Evolutionary conservation across 2,329 filamentous ascomycete species (phyloP).

Genomic region (Ilyonectria mors-panacis): DNA sequence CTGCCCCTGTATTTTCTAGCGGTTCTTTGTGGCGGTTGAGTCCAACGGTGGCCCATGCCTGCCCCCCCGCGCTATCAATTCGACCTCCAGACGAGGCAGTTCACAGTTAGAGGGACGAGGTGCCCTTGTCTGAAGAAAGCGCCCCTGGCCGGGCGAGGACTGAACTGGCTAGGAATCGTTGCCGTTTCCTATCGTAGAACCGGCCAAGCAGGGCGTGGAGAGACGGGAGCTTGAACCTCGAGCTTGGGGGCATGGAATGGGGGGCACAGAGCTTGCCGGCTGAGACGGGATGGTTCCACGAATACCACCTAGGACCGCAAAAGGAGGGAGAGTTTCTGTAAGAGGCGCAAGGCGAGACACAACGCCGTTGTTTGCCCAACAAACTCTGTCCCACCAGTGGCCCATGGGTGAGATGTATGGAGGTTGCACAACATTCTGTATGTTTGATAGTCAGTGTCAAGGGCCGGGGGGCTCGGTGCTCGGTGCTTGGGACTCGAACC

Average conservation of each 20-base stretch:
- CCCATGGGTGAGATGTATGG: not conserved
- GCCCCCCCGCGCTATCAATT: conserved; percentile 38
- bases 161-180: conserved; percentile 15
- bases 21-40: conserved; percentile 34
- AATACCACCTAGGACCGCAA: not conserved
- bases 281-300: conserved; percentile 1
- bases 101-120: conserved; percentile 30
- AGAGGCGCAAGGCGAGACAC: conserved; percentile 10
- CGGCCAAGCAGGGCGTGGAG: not conserved
- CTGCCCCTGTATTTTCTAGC: conserved; percentile 36
- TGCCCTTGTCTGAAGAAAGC: not conserved
- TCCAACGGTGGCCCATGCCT: conserved; percentile 45
- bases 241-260: conserved; percentile 12
- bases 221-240: not conserved
- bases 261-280: not conserved
- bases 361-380: conserved; percentile 16
- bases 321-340: not conserved
- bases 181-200: conserved; percentile 18
- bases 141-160: conserved; percentile 12
- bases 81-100: conserved; percentile 34
- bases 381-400: conserved; percentile 6
- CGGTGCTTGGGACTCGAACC: not conserved
- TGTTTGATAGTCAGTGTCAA: conserved; percentile 4
- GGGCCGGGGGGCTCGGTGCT: not conserved
- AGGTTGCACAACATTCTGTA: conserved; percentile 4